A percentile compares a stretch with the other conserved stretches of the same genome.
Conservation (phyloP, 2,329 filamentous ascomycete genomes). For the Aspergillus sclerotialis region DNA sequence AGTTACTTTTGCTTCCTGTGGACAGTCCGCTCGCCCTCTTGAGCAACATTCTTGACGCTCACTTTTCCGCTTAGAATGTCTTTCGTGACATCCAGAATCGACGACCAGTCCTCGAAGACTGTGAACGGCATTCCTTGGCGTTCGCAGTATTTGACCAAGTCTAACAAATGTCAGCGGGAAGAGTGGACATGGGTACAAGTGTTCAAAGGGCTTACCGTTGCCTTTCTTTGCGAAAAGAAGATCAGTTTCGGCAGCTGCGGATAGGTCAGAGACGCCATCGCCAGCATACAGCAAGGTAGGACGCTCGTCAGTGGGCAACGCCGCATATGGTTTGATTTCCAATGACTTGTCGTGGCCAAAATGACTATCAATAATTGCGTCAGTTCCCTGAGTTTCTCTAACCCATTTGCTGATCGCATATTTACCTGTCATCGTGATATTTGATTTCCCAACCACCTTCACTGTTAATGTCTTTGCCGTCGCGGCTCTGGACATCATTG, state of each 20-base stretch:
- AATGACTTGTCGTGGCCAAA: conserved; percentile 97
- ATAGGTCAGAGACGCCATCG: conserved; percentile 87
- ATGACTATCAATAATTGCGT: conserved; percentile 42
- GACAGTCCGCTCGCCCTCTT: conserved; percentile 32
- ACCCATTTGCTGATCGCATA: neutral
- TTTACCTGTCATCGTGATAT: conserved; percentile 77
- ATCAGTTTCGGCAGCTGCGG: conserved; percentile 86
- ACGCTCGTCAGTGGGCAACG: conserved; percentile 59
- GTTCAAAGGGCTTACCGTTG: conserved; percentile 53
- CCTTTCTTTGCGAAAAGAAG: conserved; percentile 89
- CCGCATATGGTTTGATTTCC: conserved; percentile 74
- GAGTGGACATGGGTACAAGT: neutral
- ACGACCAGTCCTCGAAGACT: conserved; percentile 75
- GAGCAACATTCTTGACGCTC: conserved; percentile 63
- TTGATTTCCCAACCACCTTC: conserved; percentile 80
- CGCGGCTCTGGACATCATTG: conserved; percentile 66
- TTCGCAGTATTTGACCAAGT: conserved; percentile 82
- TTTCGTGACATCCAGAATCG: conserved; percentile 69
- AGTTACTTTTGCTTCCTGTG: conserved; percentile 2
- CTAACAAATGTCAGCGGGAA: conserved; percentile 39
- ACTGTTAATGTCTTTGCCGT: conserved; percentile 67
- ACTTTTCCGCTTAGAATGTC: conserved; percentile 68
- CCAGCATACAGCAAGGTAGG: conserved; percentile 91
- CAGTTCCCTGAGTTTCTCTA: conserved; percentile 3
- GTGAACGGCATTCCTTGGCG: conserved; percentile 80